These are phyloP conservation scores for Lyophyllum decastes DNA, from an alignment of 768 basidiomycete genomes.

Conservation along the genomic window DNA sequence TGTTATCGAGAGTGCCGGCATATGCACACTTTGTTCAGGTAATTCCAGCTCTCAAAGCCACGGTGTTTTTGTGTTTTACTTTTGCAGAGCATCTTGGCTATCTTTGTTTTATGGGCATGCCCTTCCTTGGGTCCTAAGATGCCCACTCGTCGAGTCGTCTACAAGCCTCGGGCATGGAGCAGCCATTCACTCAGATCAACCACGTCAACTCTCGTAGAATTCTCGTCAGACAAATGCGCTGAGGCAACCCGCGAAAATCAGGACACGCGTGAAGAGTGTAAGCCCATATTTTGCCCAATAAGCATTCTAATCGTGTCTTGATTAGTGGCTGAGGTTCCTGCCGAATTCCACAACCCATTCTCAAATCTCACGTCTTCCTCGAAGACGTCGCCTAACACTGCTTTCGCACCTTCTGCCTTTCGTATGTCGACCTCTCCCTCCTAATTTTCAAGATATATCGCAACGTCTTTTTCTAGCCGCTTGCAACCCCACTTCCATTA, in stretches of 20 bases:
- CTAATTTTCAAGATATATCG: not conserved
- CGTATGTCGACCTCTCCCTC: not conserved
- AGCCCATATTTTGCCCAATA: not conserved
- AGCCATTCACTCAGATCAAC: not conserved
- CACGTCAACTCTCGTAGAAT: not conserved
- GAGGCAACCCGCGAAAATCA: not conserved
- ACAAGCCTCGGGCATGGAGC: not conserved
- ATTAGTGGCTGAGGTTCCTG: not conserved
- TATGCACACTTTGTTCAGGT: slow-evolving; percentile 3
- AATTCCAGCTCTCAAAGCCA: not conserved
- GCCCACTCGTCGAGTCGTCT: not conserved
- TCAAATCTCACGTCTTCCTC: too few species aligned
- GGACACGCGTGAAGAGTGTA: not conserved
- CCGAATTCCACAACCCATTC: too few species aligned
- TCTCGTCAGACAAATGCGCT: not conserved
- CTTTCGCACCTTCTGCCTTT: not conserved
- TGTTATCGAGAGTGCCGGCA: not conserved
- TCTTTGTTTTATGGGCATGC: not conserved
- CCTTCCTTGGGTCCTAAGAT: not conserved
- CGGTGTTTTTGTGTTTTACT: not conserved
- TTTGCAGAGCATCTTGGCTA: not conserved
- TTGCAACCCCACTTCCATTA: not conserved
- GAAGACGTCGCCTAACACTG: not conserved
- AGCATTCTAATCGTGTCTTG: not conserved
- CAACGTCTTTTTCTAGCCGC: not conserved